A percentile compares a stretch with the other conserved stretches of the same genome.
Conservation (phyloP, 352 stramenopile species). For the Pythium scleroteichum region DNA sequence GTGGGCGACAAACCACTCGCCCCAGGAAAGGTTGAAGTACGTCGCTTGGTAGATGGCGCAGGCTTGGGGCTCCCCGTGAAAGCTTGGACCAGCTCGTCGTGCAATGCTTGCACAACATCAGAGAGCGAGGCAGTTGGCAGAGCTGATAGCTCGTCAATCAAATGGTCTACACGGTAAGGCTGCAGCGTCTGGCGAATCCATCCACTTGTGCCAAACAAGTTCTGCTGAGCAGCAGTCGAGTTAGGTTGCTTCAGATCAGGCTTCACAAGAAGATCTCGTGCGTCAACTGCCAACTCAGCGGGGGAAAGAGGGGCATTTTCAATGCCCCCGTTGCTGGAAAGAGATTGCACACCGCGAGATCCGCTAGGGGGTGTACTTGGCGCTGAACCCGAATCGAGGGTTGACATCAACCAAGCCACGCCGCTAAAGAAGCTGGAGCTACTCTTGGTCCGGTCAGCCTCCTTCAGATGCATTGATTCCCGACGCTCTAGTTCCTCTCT, state of each 20-base stretch:
- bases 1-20: neutral
- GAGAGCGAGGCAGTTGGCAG: constrained; percentile 45
- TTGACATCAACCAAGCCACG: constrained; percentile 70
- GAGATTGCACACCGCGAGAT: constrained; percentile 3
- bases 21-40: constrained; percentile 16
- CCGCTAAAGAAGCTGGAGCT: constrained; percentile 67
- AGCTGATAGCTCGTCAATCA: constrained; percentile 59
- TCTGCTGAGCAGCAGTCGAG: neutral
- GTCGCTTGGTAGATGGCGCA: neutral
- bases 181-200: constrained; percentile 69
- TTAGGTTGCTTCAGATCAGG: neutral
- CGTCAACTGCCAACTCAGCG: constrained; percentile 11
- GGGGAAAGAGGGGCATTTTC: neutral
- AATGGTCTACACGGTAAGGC: constrained; percentile 63
- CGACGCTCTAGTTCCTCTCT: constrained; percentile 53
- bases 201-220: constrained; percentile 46
- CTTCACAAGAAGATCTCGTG: constrained; percentile 16
- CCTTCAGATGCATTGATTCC: constrained; percentile 44
- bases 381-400: constrained; percentile 42
- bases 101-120: constrained; percentile 54
- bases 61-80: constrained; percentile 28
- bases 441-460: constrained; percentile 22
- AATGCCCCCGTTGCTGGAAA: neutral
- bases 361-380: constrained; percentile 5
- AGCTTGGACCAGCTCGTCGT: constrained; percentile 49